Percentiles rank a stretch among this genome's conserved stretches.
Conservation (phyloP, 2,329 filamentous ascomycete species). For the Stemphylium lycopersici region DNA sequence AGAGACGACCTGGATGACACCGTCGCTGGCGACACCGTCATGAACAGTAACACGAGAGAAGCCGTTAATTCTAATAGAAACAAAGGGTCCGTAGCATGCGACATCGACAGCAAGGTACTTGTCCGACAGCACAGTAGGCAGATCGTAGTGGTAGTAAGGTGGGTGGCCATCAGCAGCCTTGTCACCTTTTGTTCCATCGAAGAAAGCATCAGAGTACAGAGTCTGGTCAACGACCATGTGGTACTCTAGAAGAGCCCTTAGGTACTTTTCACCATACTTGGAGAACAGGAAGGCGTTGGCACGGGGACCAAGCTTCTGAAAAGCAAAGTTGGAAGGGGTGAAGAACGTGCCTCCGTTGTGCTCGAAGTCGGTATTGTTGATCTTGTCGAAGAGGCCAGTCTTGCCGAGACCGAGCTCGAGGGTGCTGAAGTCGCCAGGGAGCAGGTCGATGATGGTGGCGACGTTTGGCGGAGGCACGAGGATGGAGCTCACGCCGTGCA, state of each 20-base stretch:
- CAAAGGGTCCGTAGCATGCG: slow-evolving; percentile 68
- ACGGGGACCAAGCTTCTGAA: slow-evolving; percentile 71
- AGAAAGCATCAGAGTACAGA: slow-evolving; percentile 83
- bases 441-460: slow-evolving; percentile 66
- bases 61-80: slow-evolving; percentile 77
- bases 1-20: slow-evolving; percentile 79
- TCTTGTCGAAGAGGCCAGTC: slow-evolving; percentile 70
- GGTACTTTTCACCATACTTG: slow-evolving; percentile 72
- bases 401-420: slow-evolving; percentile 75
- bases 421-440: slow-evolving; percentile 78
- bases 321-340: slow-evolving; percentile 81
- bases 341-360: slow-evolving; percentile 76
- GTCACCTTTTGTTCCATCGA: slow-evolving; percentile 54
- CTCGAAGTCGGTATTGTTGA: slow-evolving; percentile 57
- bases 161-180: slow-evolving; percentile 29
- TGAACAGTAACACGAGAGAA: slow-evolving; percentile 68
- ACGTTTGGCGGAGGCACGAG: slow-evolving; percentile 76
- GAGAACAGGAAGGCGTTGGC: slow-evolving; percentile 89
- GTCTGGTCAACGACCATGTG: slow-evolving; percentile 76
- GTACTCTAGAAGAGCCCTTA: slow-evolving; percentile 79
- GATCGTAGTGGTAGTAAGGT: slow-evolving; percentile 67
- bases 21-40: slow-evolving; percentile 77
- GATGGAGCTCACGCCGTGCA: slow-evolving; percentile 77
- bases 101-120: slow-evolving; percentile 75
- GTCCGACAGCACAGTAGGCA: slow-evolving; percentile 73